phyloP scores from a whole-genome alignment of 2,329 filamentous ascomycete genomes.

The Xylaria sp. region DNA sequence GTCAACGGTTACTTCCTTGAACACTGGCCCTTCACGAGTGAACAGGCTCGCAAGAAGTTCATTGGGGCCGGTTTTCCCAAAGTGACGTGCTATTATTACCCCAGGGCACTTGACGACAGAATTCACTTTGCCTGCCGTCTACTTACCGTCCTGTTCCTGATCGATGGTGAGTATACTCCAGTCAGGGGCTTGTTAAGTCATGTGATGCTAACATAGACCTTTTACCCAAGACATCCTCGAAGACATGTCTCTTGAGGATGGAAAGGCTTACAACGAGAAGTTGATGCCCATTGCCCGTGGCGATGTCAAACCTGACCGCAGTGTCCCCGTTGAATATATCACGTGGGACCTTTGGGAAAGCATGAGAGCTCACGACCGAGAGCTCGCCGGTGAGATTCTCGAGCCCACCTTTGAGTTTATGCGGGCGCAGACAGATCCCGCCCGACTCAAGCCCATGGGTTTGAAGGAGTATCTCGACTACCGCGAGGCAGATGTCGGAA shows the following conservation, averaged over 20 bases:
- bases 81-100: constrained; percentile 38
- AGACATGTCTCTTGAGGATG: constrained; percentile 3
- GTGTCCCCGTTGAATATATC: constrained; percentile 33
- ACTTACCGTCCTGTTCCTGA: constrained; percentile 37
- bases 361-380: constrained; percentile 33
- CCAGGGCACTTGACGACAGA: constrained; percentile 34
- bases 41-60: constrained; percentile 32
- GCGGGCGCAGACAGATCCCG: constrained; percentile 34
- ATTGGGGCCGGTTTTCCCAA: constrained; percentile 31
- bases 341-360: constrained; percentile 35
- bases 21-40: constrained; percentile 16
- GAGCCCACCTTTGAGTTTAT: constrained; percentile 37
- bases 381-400: constrained; percentile 32
- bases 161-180: constrained; percentile 34
- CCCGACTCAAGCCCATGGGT: constrained; percentile 18
- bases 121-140: constrained; percentile 37
- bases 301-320: constrained; percentile 27
- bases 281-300: neutral
- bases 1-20: constrained; percentile 17
- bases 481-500: constrained; percentile 35
- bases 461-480: constrained; percentile 34
- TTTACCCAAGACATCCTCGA: constrained; percentile 6
- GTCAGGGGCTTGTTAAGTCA: neutral
- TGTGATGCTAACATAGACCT: constrained; percentile 19
- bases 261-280: neutral